Evolutionary conservation across 176 grass and related monocot species (phyloP).

Genomic region (Avena eriantha): DNA sequence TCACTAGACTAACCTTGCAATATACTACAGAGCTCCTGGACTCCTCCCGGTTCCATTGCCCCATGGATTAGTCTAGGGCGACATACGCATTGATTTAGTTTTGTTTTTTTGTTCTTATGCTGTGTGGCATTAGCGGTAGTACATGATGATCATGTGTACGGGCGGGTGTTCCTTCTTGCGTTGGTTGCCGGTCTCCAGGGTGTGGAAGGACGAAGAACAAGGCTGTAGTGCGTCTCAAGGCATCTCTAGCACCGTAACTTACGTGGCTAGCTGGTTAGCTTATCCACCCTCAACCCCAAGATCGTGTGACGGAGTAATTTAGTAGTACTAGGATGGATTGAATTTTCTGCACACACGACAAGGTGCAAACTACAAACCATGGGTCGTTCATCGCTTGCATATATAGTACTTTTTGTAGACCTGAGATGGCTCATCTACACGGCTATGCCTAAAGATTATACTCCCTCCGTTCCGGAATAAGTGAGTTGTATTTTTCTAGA

Average conservation of each 20-base stretch:
- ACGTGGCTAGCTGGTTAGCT: slow-evolving; percentile 30
- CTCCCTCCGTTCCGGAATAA: too few relatives aligned
- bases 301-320: neutral
- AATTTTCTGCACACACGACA: slow-evolving; percentile 46
- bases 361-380: slow-evolving; percentile 39
- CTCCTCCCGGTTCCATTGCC: slow-evolving; percentile 61
- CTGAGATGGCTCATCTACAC: slow-evolving; percentile 28
- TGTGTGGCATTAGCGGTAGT: slow-evolving; percentile 3
- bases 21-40: slow-evolving; percentile 38
- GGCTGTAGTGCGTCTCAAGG: slow-evolving; percentile 61
- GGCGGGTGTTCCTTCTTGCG: neutral
- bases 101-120: slow-evolving; percentile 55
- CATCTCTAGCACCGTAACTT: slow-evolving; percentile 44
- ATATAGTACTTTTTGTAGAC: slow-evolving; percentile 14
- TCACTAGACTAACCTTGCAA: slow-evolving; percentile 11
- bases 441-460: neutral
- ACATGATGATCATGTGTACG: slow-evolving; percentile 37
- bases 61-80: slow-evolving; percentile 48
- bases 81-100: slow-evolving; percentile 26
- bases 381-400: neutral
- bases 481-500: too few relatives aligned
- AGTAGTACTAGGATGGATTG: neutral
- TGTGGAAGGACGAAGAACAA: slow-evolving; percentile 47
- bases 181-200: slow-evolving; percentile 33
- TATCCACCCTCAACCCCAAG: slow-evolving; percentile 36